A percentile compares a stretch with the other conserved stretches of the same genome.
Conservation (phyloP, 371 early-diverging fungal species). For the Rhizopus delemar region DNA sequence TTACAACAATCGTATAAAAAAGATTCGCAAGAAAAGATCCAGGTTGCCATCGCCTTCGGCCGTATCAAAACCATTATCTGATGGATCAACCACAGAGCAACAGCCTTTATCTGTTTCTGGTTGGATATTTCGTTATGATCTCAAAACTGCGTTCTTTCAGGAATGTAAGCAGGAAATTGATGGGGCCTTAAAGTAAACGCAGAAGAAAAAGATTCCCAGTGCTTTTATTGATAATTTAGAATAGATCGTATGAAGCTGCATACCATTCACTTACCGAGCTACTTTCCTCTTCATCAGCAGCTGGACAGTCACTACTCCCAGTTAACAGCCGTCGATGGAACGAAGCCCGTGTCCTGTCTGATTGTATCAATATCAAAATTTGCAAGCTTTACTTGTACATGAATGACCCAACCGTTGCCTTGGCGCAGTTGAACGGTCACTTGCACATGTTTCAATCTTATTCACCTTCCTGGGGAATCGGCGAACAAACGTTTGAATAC, state of each 20-base stretch:
- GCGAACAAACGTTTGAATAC: constrained; percentile 73
- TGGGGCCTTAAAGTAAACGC: constrained; percentile 61
- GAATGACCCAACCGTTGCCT: constrained; percentile 67
- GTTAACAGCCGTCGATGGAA: constrained; percentile 61
- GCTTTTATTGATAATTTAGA: neutral
- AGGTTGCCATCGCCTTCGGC: constrained; percentile 59
- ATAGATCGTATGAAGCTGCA: constrained; percentile 70
- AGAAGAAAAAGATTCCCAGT: neutral
- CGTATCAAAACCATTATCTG: constrained; percentile 25
- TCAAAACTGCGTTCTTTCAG: constrained; percentile 74
- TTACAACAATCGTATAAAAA: constrained; percentile 75
- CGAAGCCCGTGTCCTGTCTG: constrained; percentile 63
- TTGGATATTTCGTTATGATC: constrained; percentile 85
- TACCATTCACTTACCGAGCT: constrained; percentile 68
- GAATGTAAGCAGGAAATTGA: constrained; percentile 82
- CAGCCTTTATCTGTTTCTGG: constrained; percentile 61
- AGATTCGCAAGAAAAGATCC: constrained; percentile 69
- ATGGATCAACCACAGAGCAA: constrained; percentile 34
- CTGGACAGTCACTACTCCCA: constrained; percentile 48
- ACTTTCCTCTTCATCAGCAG: constrained; percentile 53
- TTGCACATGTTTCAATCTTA: constrained; percentile 62
- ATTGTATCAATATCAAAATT: constrained; percentile 78
- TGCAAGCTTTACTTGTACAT: constrained; percentile 71
- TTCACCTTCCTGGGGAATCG: constrained; percentile 57
- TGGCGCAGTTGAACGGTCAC: constrained; percentile 72